These are phyloP conservation scores for Apiospora aurea DNA, from an alignment of 2,329 filamentous ascomycete genomes.

Conservation along the genomic window DNA sequence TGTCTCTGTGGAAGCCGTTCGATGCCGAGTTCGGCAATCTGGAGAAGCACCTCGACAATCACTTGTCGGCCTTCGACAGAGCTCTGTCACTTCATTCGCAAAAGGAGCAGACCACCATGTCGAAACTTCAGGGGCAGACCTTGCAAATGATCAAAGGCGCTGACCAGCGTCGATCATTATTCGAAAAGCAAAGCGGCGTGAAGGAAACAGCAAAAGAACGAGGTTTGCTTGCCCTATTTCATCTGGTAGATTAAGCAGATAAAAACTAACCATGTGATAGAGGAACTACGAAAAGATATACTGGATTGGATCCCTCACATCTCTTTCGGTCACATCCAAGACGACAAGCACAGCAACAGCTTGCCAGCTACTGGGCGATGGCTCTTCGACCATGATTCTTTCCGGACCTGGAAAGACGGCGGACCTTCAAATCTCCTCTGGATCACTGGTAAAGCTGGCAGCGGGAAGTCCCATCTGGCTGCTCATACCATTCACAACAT, in stretches of 20 bases:
- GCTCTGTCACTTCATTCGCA: neutral
- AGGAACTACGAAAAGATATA: neutral
- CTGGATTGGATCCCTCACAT: neutral
- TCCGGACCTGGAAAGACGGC: neutral
- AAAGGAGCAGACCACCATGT: neutral
- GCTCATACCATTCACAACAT: neutral
- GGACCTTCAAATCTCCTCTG: neutral
- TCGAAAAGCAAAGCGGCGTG: neutral
- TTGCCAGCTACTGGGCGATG: neutral
- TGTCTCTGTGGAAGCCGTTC: neutral
- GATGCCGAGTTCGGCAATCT: neutral
- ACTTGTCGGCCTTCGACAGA: neutral
- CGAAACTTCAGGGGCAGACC: neutral
- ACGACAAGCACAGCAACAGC: neutral
- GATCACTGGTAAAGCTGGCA: conserved; percentile 13
- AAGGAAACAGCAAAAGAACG: neutral
- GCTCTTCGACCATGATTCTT: neutral
- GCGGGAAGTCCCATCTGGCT: conserved; percentile 6
- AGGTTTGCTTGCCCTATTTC: neutral
- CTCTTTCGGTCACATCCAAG: neutral
- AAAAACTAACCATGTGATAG: neutral
- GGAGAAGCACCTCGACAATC: neutral
- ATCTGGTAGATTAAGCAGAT: accelerated
- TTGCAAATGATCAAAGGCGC: neutral
- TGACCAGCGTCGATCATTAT: neutral